phyloP scores from a whole-genome alignment of 768 basidiomycete species.

The Gyrodon lividus region DNA sequence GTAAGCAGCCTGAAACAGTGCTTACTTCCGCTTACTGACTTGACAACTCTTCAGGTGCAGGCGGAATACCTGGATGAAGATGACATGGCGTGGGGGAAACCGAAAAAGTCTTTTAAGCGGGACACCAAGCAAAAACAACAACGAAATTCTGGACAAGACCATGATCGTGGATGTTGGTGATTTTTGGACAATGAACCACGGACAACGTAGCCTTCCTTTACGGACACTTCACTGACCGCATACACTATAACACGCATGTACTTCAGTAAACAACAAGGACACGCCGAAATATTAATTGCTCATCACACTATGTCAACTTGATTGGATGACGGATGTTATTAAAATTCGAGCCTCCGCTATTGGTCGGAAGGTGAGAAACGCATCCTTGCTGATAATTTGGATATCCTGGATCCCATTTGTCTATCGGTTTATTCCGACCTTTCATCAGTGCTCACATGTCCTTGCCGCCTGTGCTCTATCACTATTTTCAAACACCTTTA shows the following conservation, averaged over 20 bases:
- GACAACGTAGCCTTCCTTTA: not conserved
- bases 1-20: conserved; percentile 8
- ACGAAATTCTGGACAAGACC: not conserved
- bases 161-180: conserved; percentile 1
- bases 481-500: conserved; percentile 74
- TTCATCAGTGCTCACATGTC: conserved; percentile 17
- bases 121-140: conserved; percentile 1
- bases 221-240: not conserved
- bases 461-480: conserved; percentile 68
- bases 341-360: not conserved
- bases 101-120: conserved; percentile 2
- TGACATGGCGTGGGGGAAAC: conserved; percentile 27
- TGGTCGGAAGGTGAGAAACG: not conserved
- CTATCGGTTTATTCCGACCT: too few species aligned
- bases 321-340: not conserved
- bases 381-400: too few species aligned
- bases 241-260: not conserved
- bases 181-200: not conserved
- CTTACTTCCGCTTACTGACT: not conserved
- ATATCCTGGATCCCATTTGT: too few species aligned
- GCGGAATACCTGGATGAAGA: conserved; percentile 29
- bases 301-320: too few species aligned
- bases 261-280: not conserved
- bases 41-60: conserved; percentile 9
- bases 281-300: not conserved